Conservation (phyloP, 2,329 filamentous ascomycete species). For the Pyricularia grisea region DNA sequence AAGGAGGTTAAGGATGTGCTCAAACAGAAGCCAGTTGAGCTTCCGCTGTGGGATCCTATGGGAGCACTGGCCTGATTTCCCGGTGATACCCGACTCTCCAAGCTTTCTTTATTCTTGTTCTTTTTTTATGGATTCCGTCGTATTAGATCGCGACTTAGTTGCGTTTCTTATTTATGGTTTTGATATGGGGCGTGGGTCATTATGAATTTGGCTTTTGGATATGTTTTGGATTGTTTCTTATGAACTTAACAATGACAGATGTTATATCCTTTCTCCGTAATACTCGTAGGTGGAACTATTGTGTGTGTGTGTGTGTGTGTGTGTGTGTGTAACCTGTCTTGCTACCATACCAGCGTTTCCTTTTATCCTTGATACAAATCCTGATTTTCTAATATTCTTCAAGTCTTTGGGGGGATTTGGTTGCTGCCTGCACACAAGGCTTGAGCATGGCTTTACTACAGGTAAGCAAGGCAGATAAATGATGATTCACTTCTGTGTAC, state of each 20-base stretch:
- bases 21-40: constrained; percentile 57
- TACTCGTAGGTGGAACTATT: neutral
- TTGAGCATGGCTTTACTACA: neutral
- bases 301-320: no score
- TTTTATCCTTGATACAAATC: neutral
- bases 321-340: no score
- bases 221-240: neutral
- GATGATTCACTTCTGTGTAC: neutral
- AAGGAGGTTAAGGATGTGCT: constrained; percentile 62
- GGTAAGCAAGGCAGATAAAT: no score
- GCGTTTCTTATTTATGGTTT: neutral
- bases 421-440: neutral
- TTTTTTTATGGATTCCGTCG: neutral
- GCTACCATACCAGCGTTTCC: neutral
- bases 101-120: neutral
- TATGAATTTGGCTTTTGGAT: neutral
- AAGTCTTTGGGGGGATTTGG: neutral
- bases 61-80: constrained; percentile 52
- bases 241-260: neutral
- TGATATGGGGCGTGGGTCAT: neutral
- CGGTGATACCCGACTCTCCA: no score
- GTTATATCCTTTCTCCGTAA: neutral
- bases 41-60: constrained; percentile 77
- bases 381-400: neutral
- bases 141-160: neutral